Evolutionary conservation across 192 early-diverging fungal species (phyloP).

Genomic region (Dispira parvispora): DNA sequence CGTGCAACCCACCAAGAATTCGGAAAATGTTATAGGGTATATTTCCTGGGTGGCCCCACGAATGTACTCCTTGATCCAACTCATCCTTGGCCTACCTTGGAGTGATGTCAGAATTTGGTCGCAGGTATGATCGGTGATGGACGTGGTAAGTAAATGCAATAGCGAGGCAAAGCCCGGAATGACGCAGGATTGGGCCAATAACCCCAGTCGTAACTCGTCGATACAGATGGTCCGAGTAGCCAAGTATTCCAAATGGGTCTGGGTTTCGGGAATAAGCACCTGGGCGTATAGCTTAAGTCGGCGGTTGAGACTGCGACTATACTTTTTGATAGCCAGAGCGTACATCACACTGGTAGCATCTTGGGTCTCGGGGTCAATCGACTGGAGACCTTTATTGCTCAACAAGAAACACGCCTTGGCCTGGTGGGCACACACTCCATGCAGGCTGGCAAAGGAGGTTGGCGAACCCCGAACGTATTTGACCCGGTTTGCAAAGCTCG

Average conservation of each 20-base stretch:
- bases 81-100: conserved; percentile 13
- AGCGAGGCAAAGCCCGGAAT: conserved; percentile 56
- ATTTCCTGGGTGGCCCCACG: conserved; percentile 44
- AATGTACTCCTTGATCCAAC: conserved; percentile 45
- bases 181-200: conserved; percentile 49
- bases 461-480: conserved; percentile 52
- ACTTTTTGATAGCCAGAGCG: conserved; percentile 53
- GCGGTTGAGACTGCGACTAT: conserved; percentile 16
- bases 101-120: conserved; percentile 22
- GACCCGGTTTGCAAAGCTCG: conserved; percentile 44
- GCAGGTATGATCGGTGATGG: conserved; percentile 35
- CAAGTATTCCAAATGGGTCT: conserved; percentile 48
- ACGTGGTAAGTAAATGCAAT: conserved; percentile 43
- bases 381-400: conserved; percentile 28
- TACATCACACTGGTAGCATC: conserved; percentile 57
- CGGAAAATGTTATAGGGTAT: conserved; percentile 34
- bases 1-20: conserved; percentile 24
- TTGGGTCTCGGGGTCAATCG: conserved; percentile 26
- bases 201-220: conserved; percentile 51
- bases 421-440: conserved; percentile 27
- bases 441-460: conserved; percentile 36
- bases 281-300: conserved; percentile 35
- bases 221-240: conserved; percentile 55
- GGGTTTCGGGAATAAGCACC: conserved; percentile 50
- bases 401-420: conserved; percentile 49